Conservation (phyloP, 208 protist genomes). For the Naegleria gruberi region DNA sequence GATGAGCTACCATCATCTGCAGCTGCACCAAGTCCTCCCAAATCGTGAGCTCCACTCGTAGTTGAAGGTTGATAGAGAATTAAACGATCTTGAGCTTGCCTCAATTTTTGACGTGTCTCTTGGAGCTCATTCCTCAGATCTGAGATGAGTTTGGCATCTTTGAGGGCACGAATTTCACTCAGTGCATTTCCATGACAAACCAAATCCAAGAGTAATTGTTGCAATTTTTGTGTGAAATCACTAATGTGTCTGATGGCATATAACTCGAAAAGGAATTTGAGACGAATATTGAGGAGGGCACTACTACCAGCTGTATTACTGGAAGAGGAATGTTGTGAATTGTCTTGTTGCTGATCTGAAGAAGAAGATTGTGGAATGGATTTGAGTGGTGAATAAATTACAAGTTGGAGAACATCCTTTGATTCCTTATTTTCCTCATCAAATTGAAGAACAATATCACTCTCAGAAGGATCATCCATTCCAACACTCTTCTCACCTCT, state of each 20-base stretch:
- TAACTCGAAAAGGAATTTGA: neutral
- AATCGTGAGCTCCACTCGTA: neutral
- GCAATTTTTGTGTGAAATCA: neutral
- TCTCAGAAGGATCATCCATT: neutral
- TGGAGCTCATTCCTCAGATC: neutral
- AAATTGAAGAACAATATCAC: neutral
- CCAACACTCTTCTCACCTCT: neutral
- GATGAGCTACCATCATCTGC: neutral
- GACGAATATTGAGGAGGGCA: neutral
- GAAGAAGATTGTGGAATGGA: neutral
- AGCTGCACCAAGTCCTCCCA: neutral
- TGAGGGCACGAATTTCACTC: neutral
- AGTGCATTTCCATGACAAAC: neutral
- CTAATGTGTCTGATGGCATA: neutral
- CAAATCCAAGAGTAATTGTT: neutral
- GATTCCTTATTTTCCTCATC: conserved; percentile 15
- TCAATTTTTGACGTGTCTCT: neutral
- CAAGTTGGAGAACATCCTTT: neutral
- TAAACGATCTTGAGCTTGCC: neutral
- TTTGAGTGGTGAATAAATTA: neutral
- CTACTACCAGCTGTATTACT: neutral
- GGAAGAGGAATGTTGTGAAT: too few relatives aligned
- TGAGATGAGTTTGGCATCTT: neutral
- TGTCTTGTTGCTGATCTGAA: too few relatives aligned
- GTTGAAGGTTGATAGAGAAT: neutral